Base-by-base conservation (phyloP, 192 early-diverging fungal species). In the Linnemannia exigua region DNA sequence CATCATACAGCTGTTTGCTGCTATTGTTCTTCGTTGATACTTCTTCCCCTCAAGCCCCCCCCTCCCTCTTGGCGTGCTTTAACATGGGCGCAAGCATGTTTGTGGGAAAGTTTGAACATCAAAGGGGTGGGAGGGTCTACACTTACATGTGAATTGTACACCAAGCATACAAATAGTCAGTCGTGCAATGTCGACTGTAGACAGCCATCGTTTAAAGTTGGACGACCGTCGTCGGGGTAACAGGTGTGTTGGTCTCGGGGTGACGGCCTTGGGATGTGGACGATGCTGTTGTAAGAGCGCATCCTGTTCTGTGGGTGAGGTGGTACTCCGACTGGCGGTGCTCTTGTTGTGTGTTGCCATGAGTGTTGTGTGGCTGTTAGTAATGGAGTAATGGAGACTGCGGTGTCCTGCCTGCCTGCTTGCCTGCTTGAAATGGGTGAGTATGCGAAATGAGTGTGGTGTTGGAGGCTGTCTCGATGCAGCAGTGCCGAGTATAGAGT, bases 121-220 rank as follows among this genome's bases (percentile, higher is more conserved):
- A 38, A 44, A 69, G n/a, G 38, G n/a, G n/a, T n/a, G n/a, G n/a
- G n/a, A n/a, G n/a, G n/a, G n/a, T n/a, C n/a, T 15, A 25, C 12
- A 90, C 90, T 89, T 82, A 94, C 93, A 94, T 48, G 93, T 94
- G 75, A 94, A 94, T 74, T 94, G 94, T 35, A 94, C 91, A 15
- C 94, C 94, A 19, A 91, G 89, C 89, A 94, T 89, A 70, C 90
- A 93, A 5, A 92, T 68, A 1, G 92, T 93, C 36, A 94, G 22
- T 0, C 82, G 82, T n/a, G 82, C 82, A 46, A 84, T 75, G 35
- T 84, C 82, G 4, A 84, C 1, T 16, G 51, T 75, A 7, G 82
- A 84, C 33, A 84, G 38, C 8, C 28, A 72, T 0, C 35, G 77
- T 54, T 71, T 79, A 47, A 51, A 36, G 41, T 31, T 71, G 3